phyloP scores from a whole-genome alignment of 257 asterid species.

The Orobanche coerulescens region DNA sequence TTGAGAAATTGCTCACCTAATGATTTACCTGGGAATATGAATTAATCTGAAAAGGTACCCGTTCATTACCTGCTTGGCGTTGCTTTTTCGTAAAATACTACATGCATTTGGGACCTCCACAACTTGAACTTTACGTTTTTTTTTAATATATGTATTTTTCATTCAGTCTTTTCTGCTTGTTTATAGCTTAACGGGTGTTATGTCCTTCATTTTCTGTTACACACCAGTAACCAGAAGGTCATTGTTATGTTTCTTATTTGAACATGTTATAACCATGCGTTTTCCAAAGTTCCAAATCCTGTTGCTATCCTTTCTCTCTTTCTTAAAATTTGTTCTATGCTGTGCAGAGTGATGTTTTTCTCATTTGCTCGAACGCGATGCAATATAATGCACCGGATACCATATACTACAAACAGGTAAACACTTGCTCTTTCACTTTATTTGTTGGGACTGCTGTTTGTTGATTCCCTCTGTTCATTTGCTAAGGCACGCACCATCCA shows the following conservation, averaged over 20 bases:
- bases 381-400: constrained; percentile 89
- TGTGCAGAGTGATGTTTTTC: constrained; percentile 77
- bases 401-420: constrained; percentile 82
- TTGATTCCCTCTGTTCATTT: constrained; percentile 18
- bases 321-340: not conserved
- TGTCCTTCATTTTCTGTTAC: not conserved
- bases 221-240: not conserved
- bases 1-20: not conserved
- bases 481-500: constrained; percentile 77
- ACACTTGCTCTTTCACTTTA: not conserved
- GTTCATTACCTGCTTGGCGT: not conserved
- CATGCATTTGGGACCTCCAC: not conserved
- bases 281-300: not conserved
- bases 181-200: not conserved
- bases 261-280: not conserved
- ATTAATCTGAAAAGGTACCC: not conserved
- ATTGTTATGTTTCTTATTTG: not conserved
- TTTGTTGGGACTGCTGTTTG: not conserved
- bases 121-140: not conserved
- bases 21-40: not conserved
- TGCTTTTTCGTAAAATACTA: not conserved
- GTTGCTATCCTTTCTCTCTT: not conserved
- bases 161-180: not conserved
- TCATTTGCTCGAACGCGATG: constrained; percentile 94
- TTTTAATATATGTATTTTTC: no score